These are phyloP conservation scores for Xanthoconium purpureum DNA, from an alignment of 768 basidiomycete species.

Conservation along the genomic window DNA sequence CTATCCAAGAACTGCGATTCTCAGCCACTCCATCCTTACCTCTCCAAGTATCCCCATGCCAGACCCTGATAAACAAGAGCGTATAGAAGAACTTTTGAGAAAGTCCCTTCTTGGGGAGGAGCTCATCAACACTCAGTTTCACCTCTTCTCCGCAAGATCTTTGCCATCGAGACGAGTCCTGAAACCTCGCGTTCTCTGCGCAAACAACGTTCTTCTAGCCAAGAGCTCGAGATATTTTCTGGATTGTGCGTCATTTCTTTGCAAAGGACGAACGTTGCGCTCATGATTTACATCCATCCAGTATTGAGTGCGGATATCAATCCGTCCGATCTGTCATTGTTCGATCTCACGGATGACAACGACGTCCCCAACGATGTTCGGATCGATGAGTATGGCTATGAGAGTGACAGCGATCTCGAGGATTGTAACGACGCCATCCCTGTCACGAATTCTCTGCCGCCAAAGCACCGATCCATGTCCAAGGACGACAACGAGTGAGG, in stretches of 20 bases:
- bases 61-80: constrained; percentile 1
- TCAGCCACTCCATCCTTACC: background rate
- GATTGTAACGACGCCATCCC: background rate
- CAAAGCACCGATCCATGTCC: background rate
- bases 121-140: constrained; percentile 19
- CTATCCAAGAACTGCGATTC: too few species aligned
- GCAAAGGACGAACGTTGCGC: background rate
- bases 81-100: constrained; percentile 20
- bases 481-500: constrained; percentile 1
- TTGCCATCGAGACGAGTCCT: constrained; percentile 3
- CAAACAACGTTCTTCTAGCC: constrained; percentile 26
- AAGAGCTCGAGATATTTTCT: constrained; percentile 15
- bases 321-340: constrained; percentile 5
- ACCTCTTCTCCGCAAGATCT: constrained; percentile 26
- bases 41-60: background rate
- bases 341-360: constrained; percentile 12
- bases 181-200: constrained; percentile 1
- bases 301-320: too few species aligned
- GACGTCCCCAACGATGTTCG: constrained; percentile 5
- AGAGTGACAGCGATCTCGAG: too few species aligned
- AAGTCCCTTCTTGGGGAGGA: background rate
- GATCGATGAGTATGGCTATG: too few species aligned
- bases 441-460: background rate
- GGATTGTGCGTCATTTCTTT: background rate
- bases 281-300: background rate